Percentiles rank a stretch among this genome's conserved stretches.
These are phyloP conservation scores for Amanita muscaria DNA, from an alignment of 768 basidiomycete species.

Conservation along the genomic window DNA sequence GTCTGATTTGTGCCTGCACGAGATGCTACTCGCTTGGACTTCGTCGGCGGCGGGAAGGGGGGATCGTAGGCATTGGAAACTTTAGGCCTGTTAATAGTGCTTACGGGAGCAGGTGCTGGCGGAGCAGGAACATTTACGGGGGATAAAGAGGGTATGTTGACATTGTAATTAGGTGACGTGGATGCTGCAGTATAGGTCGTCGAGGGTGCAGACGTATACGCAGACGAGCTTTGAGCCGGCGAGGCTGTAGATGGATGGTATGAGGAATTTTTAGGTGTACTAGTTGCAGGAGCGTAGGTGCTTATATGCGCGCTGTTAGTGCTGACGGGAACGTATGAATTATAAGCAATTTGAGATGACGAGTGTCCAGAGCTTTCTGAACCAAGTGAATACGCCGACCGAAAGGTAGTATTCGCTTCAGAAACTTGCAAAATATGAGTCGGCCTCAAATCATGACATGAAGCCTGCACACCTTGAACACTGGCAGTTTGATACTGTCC, in stretches of 20 bases:
- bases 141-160: slow-evolving; percentile 8
- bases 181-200: background rate
- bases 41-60: slow-evolving; percentile 48
- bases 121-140: slow-evolving; percentile 17
- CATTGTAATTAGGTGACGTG: background rate
- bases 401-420: background rate
- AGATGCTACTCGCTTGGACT: slow-evolving; percentile 9
- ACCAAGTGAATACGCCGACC: slow-evolving; percentile 9
- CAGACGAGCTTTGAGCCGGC: background rate
- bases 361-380: slow-evolving; percentile 4
- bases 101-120: slow-evolving; percentile 29
- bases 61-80: slow-evolving; percentile 70
- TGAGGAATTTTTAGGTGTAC: slow-evolving; percentile 5
- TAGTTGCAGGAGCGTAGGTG: slow-evolving; percentile 6
- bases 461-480: background rate
- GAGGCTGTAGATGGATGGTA: slow-evolving; percentile 2
- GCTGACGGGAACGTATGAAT: slow-evolving; percentile 14
- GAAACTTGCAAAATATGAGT: background rate
- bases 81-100: slow-evolving; percentile 52
- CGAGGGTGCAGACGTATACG: background rate
- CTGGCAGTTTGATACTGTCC: background rate
- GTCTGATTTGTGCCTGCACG: slow-evolving; percentile 1
- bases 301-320: background rate
- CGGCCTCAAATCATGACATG: background rate
- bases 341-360: slow-evolving; percentile 9